Evolutionary conservation across 2,329 filamentous ascomycete species (phyloP).

Genomic region (Claviceps quebecensis): DNA sequence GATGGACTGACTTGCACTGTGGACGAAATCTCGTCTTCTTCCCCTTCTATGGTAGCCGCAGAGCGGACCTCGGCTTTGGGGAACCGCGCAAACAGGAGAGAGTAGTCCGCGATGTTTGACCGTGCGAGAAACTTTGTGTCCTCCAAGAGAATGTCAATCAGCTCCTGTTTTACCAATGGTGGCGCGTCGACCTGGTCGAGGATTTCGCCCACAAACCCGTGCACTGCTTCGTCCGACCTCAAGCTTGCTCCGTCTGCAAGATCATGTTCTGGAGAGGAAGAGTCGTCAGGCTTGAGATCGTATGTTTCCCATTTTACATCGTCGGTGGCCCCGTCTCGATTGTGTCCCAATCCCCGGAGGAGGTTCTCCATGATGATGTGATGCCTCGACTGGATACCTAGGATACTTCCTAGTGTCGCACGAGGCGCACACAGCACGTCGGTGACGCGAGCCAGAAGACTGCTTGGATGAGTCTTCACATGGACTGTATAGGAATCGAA

Average conservation of each 20-base stretch:
- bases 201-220: conserved; percentile 53
- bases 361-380: conserved; percentile 72
- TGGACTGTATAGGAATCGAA: conserved; percentile 50
- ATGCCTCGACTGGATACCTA: conserved; percentile 51
- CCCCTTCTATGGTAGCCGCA: conserved; percentile 2
- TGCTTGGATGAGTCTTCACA: conserved; percentile 44
- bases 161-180: conserved; percentile 36
- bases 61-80: conserved; percentile 8
- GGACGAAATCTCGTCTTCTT: not conserved
- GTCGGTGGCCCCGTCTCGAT: conserved; percentile 22
- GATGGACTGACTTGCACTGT: conserved; percentile 4
- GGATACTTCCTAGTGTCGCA: conserved; percentile 41
- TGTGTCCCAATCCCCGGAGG: conserved; percentile 40
- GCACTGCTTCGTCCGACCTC: conserved; percentile 49
- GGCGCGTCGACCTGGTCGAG: conserved; percentile 49
- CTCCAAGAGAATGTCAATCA: conserved; percentile 39
- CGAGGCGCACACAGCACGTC: conserved; percentile 49
- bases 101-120: conserved; percentile 60
- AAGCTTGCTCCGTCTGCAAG: conserved; percentile 46
- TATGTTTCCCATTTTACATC: conserved; percentile 49
- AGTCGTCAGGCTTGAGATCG: conserved; percentile 60
- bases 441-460: conserved; percentile 56
- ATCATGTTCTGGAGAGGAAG: conserved; percentile 65
- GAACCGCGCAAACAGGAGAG: conserved; percentile 51
- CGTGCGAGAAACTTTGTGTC: conserved; percentile 51